Percentiles rank a stretch among this genome's conserved stretches.
These are phyloP conservation scores for Kwoniella dendrophila DNA, from an alignment of 768 basidiomycete genomes.

Conservation along the genomic window DNA sequence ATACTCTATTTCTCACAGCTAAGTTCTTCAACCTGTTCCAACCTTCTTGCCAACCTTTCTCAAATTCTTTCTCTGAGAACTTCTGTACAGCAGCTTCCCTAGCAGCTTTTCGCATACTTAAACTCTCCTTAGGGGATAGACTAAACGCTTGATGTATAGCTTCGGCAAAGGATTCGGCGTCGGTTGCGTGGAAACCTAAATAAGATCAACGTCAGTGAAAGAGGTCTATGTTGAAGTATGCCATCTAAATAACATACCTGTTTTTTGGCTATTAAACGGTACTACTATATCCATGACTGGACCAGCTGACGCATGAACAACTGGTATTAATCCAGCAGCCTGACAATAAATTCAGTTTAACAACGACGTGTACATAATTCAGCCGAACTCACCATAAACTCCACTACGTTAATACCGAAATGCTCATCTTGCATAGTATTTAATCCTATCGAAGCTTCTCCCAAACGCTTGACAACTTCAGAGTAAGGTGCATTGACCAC, in stretches of 20 bases:
- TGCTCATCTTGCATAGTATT: slow-evolving; percentile 99
- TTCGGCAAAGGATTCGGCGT: slow-evolving; percentile 67
- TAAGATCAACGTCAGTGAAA: background rate
- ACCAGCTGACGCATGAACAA: slow-evolving; percentile 90
- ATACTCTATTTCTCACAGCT: slow-evolving; percentile 9
- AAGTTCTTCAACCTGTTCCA: slow-evolving; percentile 40
- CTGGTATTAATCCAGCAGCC: slow-evolving; percentile 92
- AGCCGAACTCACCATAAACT: slow-evolving; percentile 78
- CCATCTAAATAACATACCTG: slow-evolving; percentile 60
- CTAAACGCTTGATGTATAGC: slow-evolving; percentile 68
- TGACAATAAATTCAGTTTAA: slow-evolving; percentile 52
- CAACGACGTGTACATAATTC: background rate
- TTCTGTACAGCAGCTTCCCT: slow-evolving; percentile 69
- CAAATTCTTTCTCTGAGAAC: slow-evolving; percentile 78
- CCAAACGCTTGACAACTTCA: slow-evolving; percentile 70
- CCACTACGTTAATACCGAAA: slow-evolving; percentile 96
- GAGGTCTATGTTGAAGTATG: background rate
- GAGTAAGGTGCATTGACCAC: slow-evolving; percentile 80
- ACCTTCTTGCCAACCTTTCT: slow-evolving; percentile 62
- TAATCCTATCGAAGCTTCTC: slow-evolving; percentile 75
- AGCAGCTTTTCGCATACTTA: slow-evolving; percentile 69
- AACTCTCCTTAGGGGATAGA: slow-evolving; percentile 63
- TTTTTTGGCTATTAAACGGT: slow-evolving; percentile 69
- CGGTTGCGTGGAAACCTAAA: slow-evolving; percentile 80
- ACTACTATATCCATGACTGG: slow-evolving; percentile 89